Evolutionary conservation across 306 rosid genomes (phyloP), one percentile per base, ranked within the genome.

Genomic region (Herpetospermum pedunculosum): DNA sequence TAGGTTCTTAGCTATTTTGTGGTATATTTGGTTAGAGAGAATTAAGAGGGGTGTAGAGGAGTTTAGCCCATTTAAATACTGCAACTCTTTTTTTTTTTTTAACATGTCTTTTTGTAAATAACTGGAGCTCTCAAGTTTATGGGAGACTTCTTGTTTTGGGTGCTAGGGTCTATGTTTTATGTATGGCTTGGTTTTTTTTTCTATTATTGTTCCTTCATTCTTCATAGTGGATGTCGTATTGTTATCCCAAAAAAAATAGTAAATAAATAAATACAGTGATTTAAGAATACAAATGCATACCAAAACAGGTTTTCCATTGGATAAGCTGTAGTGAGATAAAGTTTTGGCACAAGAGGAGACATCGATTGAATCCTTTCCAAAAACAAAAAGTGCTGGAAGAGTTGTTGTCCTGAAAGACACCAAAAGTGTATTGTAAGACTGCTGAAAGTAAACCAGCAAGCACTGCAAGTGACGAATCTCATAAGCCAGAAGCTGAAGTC

Each of bases 371-470:
- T 96, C 84, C 83, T 86, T 89, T 68, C 98, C 97, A 48, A 90
- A 86, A 57, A 90, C 97, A 81, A 79, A 89, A 73, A 84, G 80
- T 4, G 94, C 92, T 4, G 97, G 97, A 65, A 90, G 85, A 78
- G 76, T 83, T 16, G 94, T 84, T 2, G 96, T 90, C 88, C 98
- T 92, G 88, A 68, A 30, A 69, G 21, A 38, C n/a, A 14, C 72
- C 59, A 26, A 9, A 47, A 32, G 25, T 15, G 25, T 15, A 26
- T 8, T 47, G 43, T 70, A 70, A 70, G 14, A 43, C 48, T 70
- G 12, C 25, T 46, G 40, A 38, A 38, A 57, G 50, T 65, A 38
- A 21, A 65, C 50, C 48, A 23, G 72, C 29, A 37, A 65, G 19
- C 29, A 65, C 41, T 28, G 38, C 28, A 70, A 13, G 35, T 40